These are phyloP conservation scores for Solanum sejunctum DNA, from an alignment of 257 asterid genomes.

Conservation along the genomic window DNA sequence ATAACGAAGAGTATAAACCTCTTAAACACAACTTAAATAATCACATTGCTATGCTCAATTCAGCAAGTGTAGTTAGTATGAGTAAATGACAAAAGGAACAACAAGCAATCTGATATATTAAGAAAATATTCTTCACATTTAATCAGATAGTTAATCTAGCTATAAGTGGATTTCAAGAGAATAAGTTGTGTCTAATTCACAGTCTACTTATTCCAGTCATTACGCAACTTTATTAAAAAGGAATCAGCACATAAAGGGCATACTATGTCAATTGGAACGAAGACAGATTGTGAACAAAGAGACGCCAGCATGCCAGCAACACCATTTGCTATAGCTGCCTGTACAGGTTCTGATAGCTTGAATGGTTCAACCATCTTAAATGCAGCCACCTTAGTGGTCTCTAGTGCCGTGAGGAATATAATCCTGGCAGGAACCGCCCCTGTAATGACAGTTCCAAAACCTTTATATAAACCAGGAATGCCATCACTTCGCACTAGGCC, in stretches of 20 bases:
- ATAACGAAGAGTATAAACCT: background rate
- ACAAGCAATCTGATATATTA: background rate
- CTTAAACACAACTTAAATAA: background rate
- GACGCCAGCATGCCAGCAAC: constrained; percentile 86
- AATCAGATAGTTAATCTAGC: background rate
- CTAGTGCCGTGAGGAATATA: constrained; percentile 80
- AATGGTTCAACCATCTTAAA: constrained; percentile 58
- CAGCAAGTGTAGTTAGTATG: background rate
- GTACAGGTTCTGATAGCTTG: constrained; percentile 68
- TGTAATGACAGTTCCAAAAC: constrained; percentile 77
- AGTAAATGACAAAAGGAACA: background rate
- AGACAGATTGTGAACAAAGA: constrained; percentile 71
- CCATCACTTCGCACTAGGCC: constrained; percentile 68
- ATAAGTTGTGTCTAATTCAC: background rate
- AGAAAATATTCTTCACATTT: background rate
- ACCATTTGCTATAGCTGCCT: constrained; percentile 88
- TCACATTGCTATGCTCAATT: background rate
- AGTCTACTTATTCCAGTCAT: background rate
- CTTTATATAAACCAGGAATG: constrained; percentile 71
- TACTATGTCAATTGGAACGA: constrained; percentile 94
- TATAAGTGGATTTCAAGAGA: background rate
- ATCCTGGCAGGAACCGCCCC: constrained; percentile 89
- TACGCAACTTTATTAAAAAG: background rate
- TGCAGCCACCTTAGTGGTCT: constrained; percentile 70
- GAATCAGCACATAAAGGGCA: constrained; percentile 4